Evolutionary conservation across 441 rosid genomes (phyloP), one percentile per base, ranked within the genome.

Genomic region (Eruca vesicaria): DNA sequence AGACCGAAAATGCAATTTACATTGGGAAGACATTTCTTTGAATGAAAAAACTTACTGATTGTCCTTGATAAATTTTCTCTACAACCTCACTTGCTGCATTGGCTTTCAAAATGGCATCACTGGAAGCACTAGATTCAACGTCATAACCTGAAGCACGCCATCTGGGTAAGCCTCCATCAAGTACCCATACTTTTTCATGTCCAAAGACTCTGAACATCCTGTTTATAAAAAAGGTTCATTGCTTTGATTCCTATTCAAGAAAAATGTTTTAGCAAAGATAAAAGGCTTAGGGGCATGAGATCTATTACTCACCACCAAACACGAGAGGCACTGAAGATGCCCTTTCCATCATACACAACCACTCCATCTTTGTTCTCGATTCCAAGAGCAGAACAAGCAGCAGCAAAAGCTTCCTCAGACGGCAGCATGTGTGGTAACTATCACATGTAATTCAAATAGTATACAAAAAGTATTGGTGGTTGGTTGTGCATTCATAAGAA

Each of bases 201-300:
- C 98, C 97, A 81, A 91, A 96, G 41, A 88, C 93, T 85, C 90
- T 85, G 73, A 96, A 93, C 98, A 93, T 93, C 98, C 99, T 96
- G 79, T 59, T 62, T n/a, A n/a, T n/a, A n/a, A n/a, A n/a, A n/a
- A n/a, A n/a, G n/a, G n/a, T n/a, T n/a, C n/a, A n/a, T n/a, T n/a
- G n/a, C n/a, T n/a, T n/a, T n/a, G n/a, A n/a, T n/a, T n/a, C n/a
- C n/a, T n/a, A n/a, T n/a, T n/a, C n/a, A n/a, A n/a, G n/a, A n/a
- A n/a, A n/a, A n/a, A n/a, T n/a, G n/a, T n/a, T 21, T 26, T 43
- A 72, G 50, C 53, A 64, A 59, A 56, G 62, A 15, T 52, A 57
- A 63, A 60, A 12, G 5, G 50, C 52, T 33, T 36, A 55, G 26
- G 33, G 57, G 60, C 26, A 43, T 23, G 59, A 63, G 63, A 32